Evolutionary conservation across 805 yeast genomes (phyloP).

Genomic region (Babjeviella inositovora): DNA sequence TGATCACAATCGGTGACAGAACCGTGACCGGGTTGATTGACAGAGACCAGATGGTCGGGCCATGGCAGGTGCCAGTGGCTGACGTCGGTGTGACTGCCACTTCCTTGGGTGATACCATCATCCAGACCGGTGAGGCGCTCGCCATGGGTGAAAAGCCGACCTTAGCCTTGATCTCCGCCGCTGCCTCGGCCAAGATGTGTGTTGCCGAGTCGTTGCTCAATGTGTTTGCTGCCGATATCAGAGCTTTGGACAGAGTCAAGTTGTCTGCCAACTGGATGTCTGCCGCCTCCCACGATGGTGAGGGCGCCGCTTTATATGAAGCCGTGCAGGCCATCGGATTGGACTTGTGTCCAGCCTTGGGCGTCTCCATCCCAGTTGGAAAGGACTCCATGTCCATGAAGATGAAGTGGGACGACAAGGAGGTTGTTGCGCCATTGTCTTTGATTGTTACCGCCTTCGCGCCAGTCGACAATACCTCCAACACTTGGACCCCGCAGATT

Average conservation of each 20-base stretch:
- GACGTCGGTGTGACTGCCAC: slow-evolving; percentile 95
- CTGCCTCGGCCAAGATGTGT: slow-evolving; percentile 87
- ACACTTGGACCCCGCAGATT: slow-evolving; percentile 91
- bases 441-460: slow-evolving; percentile 84
- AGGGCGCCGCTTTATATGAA: slow-evolving; percentile 87
- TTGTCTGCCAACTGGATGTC: slow-evolving; percentile 99
- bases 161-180: slow-evolving; percentile 72
- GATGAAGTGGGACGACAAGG: slow-evolving; percentile 90
- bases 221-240: slow-evolving; percentile 78
- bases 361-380: slow-evolving; percentile 91
- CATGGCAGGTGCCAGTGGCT: slow-evolving; percentile 99
- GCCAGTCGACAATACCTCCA: slow-evolving; percentile 69
- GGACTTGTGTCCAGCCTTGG: slow-evolving; percentile 87
- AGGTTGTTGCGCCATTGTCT: slow-evolving; percentile 91
- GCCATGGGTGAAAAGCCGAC: slow-evolving; percentile 96
- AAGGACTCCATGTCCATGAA: slow-evolving; percentile 99
- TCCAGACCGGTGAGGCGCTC: slow-evolving; percentile 87
- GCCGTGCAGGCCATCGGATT: slow-evolving; percentile 95
- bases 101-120: slow-evolving; percentile 59
- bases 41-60: slow-evolving; percentile 97
- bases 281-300: slow-evolving; percentile 88
- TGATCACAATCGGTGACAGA: slow-evolving; percentile 97
- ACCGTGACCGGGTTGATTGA: slow-evolving; percentile 94
- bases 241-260: slow-evolving; percentile 57
- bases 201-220: slow-evolving; percentile 91